Conservation (phyloP, 805 yeast species). For the Monosporozyma siamensis region DNA sequence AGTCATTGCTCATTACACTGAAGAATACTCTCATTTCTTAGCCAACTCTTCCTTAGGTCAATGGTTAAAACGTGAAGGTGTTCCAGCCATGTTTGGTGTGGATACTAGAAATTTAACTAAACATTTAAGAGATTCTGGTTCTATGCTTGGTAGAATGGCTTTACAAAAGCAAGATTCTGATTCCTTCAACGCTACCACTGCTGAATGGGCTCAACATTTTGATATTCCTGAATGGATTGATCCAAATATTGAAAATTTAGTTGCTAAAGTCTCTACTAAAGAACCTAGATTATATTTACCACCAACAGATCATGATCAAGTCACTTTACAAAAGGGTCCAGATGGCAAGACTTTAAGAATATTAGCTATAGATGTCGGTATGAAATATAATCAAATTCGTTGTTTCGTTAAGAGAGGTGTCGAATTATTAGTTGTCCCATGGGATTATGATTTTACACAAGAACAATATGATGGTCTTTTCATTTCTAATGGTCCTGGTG, state of each 20-base stretch:
- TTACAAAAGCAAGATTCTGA: constrained; percentile 39
- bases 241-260: constrained; percentile 87
- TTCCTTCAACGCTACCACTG: constrained; percentile 25
- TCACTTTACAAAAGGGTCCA: constrained; percentile 45
- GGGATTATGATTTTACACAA: constrained; percentile 75
- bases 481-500: constrained; percentile 98
- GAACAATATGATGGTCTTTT: constrained; percentile 92
- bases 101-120: constrained; percentile 95
- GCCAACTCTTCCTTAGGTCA: constrained; percentile 87
- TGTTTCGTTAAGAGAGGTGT: constrained; percentile 95
- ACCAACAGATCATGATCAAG: constrained; percentile 32
- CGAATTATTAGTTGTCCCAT: constrained; percentile 90
- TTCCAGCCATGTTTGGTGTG: constrained; percentile 96
- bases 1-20: constrained; percentile 94
- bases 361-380: constrained; percentile 92
- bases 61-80: constrained; percentile 85
- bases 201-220: constrained; percentile 54
- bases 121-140: constrained; percentile 84
- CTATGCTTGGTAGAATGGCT: constrained; percentile 83
- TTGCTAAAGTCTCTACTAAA: constrained; percentile 76
- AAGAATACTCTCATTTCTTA: constrained; percentile 86
- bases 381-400: constrained; percentile 95
- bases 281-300: constrained; percentile 75
- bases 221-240: constrained; percentile 83
- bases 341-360: constrained; percentile 75